Percentiles rank a stretch among this genome's conserved stretches.
Evolutionary conservation across 1,139 yeast species (phyloP).

Genomic region (Suzukiozyma palmioleophila): DNA sequence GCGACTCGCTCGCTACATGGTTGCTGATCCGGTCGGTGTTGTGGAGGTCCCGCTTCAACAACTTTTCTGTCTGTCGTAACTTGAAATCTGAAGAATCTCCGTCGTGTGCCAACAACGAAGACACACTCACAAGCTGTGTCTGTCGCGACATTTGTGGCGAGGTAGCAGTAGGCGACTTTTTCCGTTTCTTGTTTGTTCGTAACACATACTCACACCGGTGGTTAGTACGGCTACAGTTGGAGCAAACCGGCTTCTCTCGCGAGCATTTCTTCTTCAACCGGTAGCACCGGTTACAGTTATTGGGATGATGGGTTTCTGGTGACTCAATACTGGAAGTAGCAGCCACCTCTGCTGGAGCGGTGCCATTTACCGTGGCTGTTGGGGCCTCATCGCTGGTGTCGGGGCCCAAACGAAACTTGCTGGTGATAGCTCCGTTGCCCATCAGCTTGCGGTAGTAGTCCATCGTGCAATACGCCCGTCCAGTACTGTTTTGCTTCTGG

Average conservation of each 20-base stretch:
- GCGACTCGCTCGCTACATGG: conserved; percentile 7
- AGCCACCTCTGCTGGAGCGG: neutral
- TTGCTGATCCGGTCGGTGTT: neutral
- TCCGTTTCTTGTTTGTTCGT: conserved; percentile 25
- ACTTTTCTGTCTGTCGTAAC: neutral
- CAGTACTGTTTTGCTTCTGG: no score
- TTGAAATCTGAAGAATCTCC: neutral
- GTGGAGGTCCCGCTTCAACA: neutral
- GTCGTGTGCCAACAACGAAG: conserved; percentile 13
- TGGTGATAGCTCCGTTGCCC: conserved; percentile 37
- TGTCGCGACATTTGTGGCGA: neutral
- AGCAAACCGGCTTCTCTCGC: conserved; percentile 34
- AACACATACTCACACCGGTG: conserved; percentile 36
- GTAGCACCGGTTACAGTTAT: conserved; percentile 41
- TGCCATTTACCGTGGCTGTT: neutral
- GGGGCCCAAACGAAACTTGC: conserved; percentile 26
- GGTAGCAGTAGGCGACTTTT: conserved; percentile 2
- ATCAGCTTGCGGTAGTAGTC: conserved; percentile 35
- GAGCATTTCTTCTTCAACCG: conserved; percentile 41
- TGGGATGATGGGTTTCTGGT: conserved; percentile 27
- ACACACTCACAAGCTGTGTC: conserved; percentile 16
- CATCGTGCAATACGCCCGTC: conserved; percentile 14
- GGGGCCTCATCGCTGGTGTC: neutral
- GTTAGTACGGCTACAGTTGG: conserved; percentile 32
- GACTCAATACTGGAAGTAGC: conserved; percentile 9